Base-by-base conservation (phyloP, 2,329 filamentous ascomycete genomes). In the Acrocalymma vagum region DNA sequence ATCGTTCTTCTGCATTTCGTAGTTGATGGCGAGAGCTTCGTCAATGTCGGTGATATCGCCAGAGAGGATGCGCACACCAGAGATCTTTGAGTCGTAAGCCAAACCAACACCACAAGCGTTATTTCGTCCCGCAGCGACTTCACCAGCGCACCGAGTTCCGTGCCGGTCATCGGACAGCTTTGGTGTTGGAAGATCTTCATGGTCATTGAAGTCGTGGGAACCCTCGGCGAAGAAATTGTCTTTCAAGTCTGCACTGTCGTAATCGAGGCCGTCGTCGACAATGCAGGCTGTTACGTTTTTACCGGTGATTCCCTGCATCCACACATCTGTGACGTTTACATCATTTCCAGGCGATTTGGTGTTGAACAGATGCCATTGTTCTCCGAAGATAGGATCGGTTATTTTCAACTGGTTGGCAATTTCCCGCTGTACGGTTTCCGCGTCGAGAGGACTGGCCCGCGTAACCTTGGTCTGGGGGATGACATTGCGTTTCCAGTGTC, bases 321-420 rank as follows among this genome's bases (percentile, higher is more conserved):
- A 99, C 5, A 97, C 80, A 9, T 86, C 90, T 0, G 91, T 95
- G n/a, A 97, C 91, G 61, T 99, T 99, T 62, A 99, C 82, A 67
- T 99, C 94, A 71, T 97, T 89, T 5, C 92, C 93, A 1, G 84
- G 66, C 57, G 95, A 84, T 5, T 87, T 67, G 0, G 87, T 78
- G 66, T 99, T 99, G 75, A 88, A 86, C 30, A 99, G 76, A 78
- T 99, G 94, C 94, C 94, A 99, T 72, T 99, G 94, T 41, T 95
- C 87, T 27, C 81, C 78, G 72, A 97, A 99, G 36, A 95, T 95
- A 13, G 94, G 94, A 62, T 99, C 94, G 21, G 76, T 70, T 51
- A 99, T 97, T 10, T 78, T 77, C n/a, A 99, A 77, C 2, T 78
- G 74, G 34, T 78, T 70, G 53, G 64, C 65, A 16, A 65, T 78